Conservation (phyloP, 169 alveolate genomes). For the Perkinsus olseni region DNA sequence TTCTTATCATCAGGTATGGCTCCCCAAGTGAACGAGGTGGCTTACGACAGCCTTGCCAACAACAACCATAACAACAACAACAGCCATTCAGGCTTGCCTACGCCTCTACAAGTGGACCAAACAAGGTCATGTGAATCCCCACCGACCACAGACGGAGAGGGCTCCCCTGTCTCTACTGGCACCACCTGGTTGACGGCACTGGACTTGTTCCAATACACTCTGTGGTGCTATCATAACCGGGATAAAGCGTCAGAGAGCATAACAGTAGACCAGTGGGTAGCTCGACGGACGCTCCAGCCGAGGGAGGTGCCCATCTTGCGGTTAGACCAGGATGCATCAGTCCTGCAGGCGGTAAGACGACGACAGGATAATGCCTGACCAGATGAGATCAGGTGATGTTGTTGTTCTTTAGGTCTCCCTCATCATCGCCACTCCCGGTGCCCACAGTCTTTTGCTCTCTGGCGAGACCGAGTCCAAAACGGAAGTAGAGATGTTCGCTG, state of each 20-base stretch:
- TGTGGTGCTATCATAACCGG: not conserved
- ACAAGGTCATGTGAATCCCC: not conserved
- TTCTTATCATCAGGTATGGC: not conserved
- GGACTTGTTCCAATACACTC: not conserved
- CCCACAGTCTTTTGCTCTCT: not conserved
- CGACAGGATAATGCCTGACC: not conserved
- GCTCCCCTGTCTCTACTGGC: not conserved
- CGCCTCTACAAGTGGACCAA: not conserved
- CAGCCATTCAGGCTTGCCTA: not conserved
- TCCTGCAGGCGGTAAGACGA: not conserved
- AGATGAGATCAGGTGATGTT: not conserved
- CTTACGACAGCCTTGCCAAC: not conserved
- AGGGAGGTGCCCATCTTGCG: not conserved
- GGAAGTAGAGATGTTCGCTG: not conserved
- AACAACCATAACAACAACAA: not conserved
- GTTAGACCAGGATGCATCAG: not conserved
- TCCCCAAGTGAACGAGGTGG: not conserved
- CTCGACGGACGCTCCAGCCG: not conserved
- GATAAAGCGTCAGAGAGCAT: not conserved
- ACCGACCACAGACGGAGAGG: not conserved
- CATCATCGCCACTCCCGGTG: not conserved
- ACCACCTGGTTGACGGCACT: not conserved
- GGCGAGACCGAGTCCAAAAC: not conserved
- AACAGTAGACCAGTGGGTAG: not conserved
- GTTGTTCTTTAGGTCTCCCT: not conserved